Evolutionary conservation across 768 basidiomycete species (phyloP), one percentile per base, ranked within the genome.

Genomic region (Rhizopogon sp.): DNA sequence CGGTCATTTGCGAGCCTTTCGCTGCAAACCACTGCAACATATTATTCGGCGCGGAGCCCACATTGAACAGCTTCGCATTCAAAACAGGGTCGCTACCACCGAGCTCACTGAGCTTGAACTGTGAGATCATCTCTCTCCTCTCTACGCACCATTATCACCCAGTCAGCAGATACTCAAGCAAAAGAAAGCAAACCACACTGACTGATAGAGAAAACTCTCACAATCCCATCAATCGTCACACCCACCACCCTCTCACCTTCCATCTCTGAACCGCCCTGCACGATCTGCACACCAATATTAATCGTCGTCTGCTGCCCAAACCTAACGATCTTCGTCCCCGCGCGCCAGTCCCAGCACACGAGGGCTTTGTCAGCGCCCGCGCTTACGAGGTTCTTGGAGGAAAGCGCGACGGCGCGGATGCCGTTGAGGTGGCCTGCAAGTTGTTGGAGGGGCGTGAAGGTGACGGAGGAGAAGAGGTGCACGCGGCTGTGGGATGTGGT

Each of bases 21-120:
- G 92, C 90, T 6, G 91, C 91, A 66, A 94, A 93, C 91, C 91
- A 93, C 81, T 93, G 91, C 10, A 93, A 75, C 90, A 90, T 91
- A 66, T 91, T 92, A 63, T 93, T 88, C 29, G 90, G 83, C 0
- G 90, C 89, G 22, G 80, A 67, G 1, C 93, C 93, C 8, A 95
- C 86, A 60, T 90, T 84, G 61, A 82, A 81, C 53, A 95, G 65
- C 62, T 84, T 89, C 1, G 82, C 70, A 57, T 78, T 84, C 61
- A 90, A 64, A 22, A 81, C 73, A 16, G 87, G 84, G 67, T 93
- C 87, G 0, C 80, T 71, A 0, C 72, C 82, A 17, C 84, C 88
- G 43, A 96, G 71, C 56, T 93, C 90, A 2, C 85, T 82, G 43
- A 96, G 76, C 67, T 87, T 93, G 76, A 93, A 94, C 65, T 94